phyloP scores from a whole-genome alignment of 129 eudicot species.

The Lonicera japonica region DNA sequence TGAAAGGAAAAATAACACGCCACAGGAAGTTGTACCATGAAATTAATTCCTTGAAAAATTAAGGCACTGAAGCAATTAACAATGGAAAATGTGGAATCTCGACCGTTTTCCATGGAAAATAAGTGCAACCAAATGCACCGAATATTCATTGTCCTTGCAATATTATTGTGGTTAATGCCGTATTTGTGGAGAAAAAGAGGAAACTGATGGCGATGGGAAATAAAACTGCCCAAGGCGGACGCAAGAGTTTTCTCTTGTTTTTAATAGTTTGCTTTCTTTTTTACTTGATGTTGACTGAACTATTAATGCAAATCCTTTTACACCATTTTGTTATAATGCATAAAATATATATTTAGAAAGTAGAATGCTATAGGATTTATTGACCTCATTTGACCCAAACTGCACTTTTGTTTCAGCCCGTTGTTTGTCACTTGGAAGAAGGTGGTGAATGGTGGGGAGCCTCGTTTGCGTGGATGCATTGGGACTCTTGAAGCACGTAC shows the following conservation, averaged over 20 bases:
- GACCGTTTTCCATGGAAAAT: too few species aligned
- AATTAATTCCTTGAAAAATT: too few species aligned
- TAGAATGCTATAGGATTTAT: slow-evolving; percentile 1
- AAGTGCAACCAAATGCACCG: too few species aligned
- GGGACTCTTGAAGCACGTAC: slow-evolving; percentile 82
- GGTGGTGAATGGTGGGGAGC: slow-evolving; percentile 72
- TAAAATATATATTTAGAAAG: not conserved
- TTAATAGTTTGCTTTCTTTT: not conserved
- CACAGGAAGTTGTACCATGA: too few species aligned
- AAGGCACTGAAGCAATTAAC: too few species aligned
- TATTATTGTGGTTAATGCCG: not conserved
- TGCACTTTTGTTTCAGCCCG: slow-evolving; percentile 61
- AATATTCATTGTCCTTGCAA: not conserved
- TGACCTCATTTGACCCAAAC: not conserved
- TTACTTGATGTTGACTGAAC: not conserved
- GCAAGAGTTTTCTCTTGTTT: too few species aligned
- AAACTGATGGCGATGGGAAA: not conserved
- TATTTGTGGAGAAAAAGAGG: not conserved
- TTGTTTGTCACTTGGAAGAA: slow-evolving; percentile 95
- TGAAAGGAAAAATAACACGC: too few species aligned
- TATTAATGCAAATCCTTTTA: not conserved
- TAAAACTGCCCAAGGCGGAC: too few species aligned
- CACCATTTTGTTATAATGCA: not conserved
- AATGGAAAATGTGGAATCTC: too few species aligned
- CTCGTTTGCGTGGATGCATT: slow-evolving; percentile 91